Evolutionary conservation across 805 yeast species (phyloP).

Genomic region (Teunomyces funiuensis): DNA sequence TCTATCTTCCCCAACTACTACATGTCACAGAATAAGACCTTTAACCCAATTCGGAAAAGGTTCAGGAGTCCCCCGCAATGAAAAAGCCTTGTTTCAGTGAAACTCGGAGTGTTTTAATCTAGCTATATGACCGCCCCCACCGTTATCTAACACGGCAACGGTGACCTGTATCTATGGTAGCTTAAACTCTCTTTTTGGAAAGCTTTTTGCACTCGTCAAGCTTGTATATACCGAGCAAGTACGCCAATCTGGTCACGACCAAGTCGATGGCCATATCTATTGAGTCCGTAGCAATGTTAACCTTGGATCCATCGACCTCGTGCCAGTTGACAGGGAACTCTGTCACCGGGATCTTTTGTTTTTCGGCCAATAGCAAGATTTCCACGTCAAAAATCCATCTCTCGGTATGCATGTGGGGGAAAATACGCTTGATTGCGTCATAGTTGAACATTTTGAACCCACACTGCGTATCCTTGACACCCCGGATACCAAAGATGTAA

Average conservation of each 20-base stretch:
- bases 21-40: too few relatives aligned
- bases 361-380: slow-evolving; percentile 73
- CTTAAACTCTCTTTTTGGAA: slow-evolving; percentile 10
- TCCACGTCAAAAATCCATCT: slow-evolving; percentile 99
- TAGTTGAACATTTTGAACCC: slow-evolving; percentile 92
- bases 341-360: slow-evolving; percentile 61
- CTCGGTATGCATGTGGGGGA: slow-evolving; percentile 93
- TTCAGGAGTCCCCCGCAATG: too few relatives aligned
- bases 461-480: slow-evolving; percentile 92
- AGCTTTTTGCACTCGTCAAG: slow-evolving; percentile 16
- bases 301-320: slow-evolving; percentile 93
- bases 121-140: too few relatives aligned
- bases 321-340: slow-evolving; percentile 96
- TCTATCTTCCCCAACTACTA: too few relatives aligned
- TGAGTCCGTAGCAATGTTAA: slow-evolving; percentile 87
- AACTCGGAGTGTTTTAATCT: too few relatives aligned
- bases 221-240: slow-evolving; percentile 76
- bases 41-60: too few relatives aligned
- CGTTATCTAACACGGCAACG: too few relatives aligned
- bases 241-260: slow-evolving; percentile 87
- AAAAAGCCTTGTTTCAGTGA: too few relatives aligned
- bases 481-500: slow-evolving; percentile 82
- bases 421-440: slow-evolving; percentile 60
- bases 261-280: slow-evolving; percentile 92
- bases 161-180: too few relatives aligned